Conservation (phyloP, 768 basidiomycete genomes). For the Lactarius hengduanensis region DNA sequence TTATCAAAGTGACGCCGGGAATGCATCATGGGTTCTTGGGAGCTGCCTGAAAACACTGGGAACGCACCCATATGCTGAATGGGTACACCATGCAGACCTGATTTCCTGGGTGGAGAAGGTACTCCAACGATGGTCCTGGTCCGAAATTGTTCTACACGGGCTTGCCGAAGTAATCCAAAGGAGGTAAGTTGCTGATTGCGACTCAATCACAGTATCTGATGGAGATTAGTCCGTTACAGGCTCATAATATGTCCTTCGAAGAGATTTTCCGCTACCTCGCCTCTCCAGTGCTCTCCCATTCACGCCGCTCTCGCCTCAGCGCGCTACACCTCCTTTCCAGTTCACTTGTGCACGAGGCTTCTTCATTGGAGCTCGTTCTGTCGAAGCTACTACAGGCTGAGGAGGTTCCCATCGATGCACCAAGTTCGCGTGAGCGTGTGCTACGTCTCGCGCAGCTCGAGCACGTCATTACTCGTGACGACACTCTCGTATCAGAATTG, state of each 20-base stretch:
- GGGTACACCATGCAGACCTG: conserved; percentile 49
- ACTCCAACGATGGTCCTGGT: conserved; percentile 56
- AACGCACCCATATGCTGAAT: conserved; percentile 43
- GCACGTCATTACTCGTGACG: conserved; percentile 55
- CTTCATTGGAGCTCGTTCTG: conserved; percentile 51
- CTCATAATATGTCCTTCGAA: conserved; percentile 37
- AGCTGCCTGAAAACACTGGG: conserved; percentile 56
- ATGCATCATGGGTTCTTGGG: conserved; percentile 57
- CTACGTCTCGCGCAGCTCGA: conserved; percentile 73
- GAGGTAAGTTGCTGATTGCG: conserved; percentile 40
- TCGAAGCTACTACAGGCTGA: conserved; percentile 78
- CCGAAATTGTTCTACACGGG: conserved; percentile 53
- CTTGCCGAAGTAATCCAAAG: conserved; percentile 48
- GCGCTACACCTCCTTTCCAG: conserved; percentile 64
- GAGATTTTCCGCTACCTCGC: conserved; percentile 54
- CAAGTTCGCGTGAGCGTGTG: conserved; percentile 82
- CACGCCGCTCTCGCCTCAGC: conserved; percentile 59
- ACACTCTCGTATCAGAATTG: conserved; percentile 58
- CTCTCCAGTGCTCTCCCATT: conserved; percentile 67
- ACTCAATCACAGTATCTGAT: conserved; percentile 15
- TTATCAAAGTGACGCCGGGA: conserved; percentile 39
- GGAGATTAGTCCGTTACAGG: conserved; percentile 24
- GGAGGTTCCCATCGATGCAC: conserved; percentile 70
- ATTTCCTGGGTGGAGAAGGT: conserved; percentile 47
- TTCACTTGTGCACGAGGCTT: conserved; percentile 43